phyloP scores from a whole-genome alignment of 2,329 filamentous ascomycete species.

The Epichloe bromicola region DNA sequence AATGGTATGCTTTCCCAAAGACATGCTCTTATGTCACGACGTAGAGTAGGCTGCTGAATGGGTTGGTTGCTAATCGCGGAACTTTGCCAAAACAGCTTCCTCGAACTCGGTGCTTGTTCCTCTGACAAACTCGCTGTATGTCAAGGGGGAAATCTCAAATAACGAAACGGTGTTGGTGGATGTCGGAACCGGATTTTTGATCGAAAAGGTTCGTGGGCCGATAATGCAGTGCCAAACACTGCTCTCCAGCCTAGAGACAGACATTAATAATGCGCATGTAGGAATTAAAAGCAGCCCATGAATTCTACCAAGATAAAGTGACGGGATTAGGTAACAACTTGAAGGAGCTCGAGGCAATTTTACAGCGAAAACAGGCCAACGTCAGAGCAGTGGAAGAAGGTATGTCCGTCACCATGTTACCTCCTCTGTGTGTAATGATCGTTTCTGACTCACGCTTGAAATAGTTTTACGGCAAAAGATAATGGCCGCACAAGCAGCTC shows the following conservation, averaged over 20 bases:
- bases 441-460: background rate
- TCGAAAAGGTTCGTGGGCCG: constrained; percentile 61
- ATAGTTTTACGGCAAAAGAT: constrained; percentile 25
- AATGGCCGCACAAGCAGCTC: background rate
- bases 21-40: background rate
- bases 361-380: constrained; percentile 67
- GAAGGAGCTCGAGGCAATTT: constrained; percentile 43
- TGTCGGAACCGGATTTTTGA: constrained; percentile 84
- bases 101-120: constrained; percentile 68
- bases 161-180: constrained; percentile 75
- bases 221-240: no score
- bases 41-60: background rate
- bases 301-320: constrained; percentile 45
- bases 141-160: constrained; percentile 66
- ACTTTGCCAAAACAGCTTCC: constrained; percentile 8
- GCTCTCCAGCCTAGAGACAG: background rate
- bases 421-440: background rate
- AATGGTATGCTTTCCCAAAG: constrained; percentile 15
- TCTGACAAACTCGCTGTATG: constrained; percentile 87
- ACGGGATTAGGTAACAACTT: constrained; percentile 39
- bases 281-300: constrained; percentile 38
- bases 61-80: background rate
- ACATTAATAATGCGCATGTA: constrained; percentile 14
- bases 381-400: constrained; percentile 81
- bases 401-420: constrained; percentile 20